Percentiles rank a stretch among this genome's conserved stretches.
These are phyloP conservation scores for Microcos paniculata DNA, from an alignment of 345 rosid genomes.

Conservation along the genomic window DNA sequence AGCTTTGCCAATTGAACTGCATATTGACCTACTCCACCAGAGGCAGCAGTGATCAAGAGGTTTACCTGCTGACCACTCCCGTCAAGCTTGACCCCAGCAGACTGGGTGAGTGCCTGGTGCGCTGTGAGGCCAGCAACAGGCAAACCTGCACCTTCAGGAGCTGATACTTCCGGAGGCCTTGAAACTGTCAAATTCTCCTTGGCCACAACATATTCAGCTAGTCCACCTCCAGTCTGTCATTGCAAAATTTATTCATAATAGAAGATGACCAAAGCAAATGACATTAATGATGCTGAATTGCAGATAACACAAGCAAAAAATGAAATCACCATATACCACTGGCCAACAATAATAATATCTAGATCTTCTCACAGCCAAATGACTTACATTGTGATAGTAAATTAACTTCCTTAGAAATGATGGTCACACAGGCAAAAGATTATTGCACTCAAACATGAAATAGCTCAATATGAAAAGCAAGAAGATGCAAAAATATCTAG, in stretches of 20 bases:
- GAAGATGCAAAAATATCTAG: background rate
- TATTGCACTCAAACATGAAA: background rate
- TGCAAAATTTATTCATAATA: conserved; percentile 3
- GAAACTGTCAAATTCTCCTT: conserved; percentile 50
- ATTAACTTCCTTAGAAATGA: background rate
- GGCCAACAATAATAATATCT: background rate
- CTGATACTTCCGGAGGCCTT: conserved; percentile 65
- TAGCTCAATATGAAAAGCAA: background rate
- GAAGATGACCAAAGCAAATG: background rate
- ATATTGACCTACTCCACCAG: conserved; percentile 86
- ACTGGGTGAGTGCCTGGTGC: conserved; percentile 50
- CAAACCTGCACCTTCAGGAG: conserved; percentile 65
- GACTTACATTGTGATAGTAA: background rate
- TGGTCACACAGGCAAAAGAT: background rate
- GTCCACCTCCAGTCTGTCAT: conserved; percentile 51
- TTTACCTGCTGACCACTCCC: conserved; percentile 53
- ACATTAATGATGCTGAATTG: background rate
- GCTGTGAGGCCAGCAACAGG: conserved; percentile 74
- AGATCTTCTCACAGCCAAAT: background rate
- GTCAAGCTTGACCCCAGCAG: conserved; percentile 68
- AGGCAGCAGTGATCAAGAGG: conserved; percentile 70
- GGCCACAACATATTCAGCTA: conserved; percentile 68
- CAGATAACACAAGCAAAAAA: background rate
- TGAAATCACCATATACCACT: background rate
- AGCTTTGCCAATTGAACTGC: conserved; percentile 77